Percentiles rank a stretch among this genome's conserved stretches.
Conservation (phyloP, 1,284 basidiomycete species). For the Somion occarium region DNA sequence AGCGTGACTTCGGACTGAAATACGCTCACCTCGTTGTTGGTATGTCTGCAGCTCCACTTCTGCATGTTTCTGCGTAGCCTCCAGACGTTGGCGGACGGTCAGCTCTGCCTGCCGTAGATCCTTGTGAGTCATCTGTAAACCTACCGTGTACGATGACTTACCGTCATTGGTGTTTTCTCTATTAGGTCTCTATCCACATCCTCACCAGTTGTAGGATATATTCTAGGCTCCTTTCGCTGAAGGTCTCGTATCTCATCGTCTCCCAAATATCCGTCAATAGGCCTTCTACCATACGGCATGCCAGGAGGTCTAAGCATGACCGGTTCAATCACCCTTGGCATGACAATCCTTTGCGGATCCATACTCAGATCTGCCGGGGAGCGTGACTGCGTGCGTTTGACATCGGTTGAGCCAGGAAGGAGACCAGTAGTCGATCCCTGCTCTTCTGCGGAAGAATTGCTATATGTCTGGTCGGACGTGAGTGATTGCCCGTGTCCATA, state of each 20-base stretch:
- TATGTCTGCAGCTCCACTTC: slow-evolving; percentile 18
- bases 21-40: slow-evolving; percentile 19
- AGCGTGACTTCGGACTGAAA: background rate
- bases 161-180: background rate
- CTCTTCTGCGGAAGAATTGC: background rate
- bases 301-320: background rate
- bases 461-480: background rate
- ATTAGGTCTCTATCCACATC: background rate
- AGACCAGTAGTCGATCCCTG: background rate
- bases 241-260: background rate
- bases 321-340: background rate
- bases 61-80: slow-evolving; percentile 28
- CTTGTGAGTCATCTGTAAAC: background rate
- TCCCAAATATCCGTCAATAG: background rate
- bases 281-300: background rate
- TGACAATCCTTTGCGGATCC: too few species aligned
- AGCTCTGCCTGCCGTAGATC: slow-evolving; percentile 8
- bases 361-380: too few species aligned
- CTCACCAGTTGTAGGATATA: too few species aligned
- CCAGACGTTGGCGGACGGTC: slow-evolving; percentile 26
- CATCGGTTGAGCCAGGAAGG: too few species aligned
- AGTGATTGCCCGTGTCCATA: background rate
- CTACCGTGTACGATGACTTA: background rate
- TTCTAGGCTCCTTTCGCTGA: background rate
- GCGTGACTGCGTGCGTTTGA: too few species aligned